Evolutionary conservation across 169 alveolate genomes (phyloP).

Genomic region (Babesia bovis): DNA sequence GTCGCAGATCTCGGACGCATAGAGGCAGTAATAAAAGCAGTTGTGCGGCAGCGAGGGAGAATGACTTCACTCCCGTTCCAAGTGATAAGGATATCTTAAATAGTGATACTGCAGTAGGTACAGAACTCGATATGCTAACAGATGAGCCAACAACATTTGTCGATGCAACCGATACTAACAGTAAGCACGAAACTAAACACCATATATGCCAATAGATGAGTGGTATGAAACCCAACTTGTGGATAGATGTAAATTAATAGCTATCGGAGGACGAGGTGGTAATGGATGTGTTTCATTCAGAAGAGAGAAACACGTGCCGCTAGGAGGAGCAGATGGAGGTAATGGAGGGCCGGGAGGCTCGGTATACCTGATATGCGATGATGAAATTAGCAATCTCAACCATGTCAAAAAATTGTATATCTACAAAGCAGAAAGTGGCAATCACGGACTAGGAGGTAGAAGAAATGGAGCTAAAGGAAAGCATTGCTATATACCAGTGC

Average conservation of each 20-base stretch:
- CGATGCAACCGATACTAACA: slow-evolving; percentile 27
- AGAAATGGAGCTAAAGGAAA: slow-evolving; percentile 78
- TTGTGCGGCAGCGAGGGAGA: no score
- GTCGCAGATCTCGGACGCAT: no score
- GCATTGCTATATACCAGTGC: slow-evolving; percentile 80
- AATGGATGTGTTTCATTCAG: slow-evolving; percentile 84
- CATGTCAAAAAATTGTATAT: slow-evolving; percentile 70
- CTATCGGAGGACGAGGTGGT: slow-evolving; percentile 88
- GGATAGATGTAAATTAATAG: slow-evolving; percentile 74
- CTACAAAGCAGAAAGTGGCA: slow-evolving; percentile 80
- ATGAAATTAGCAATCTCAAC: slow-evolving; percentile 70
- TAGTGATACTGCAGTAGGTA: no score
- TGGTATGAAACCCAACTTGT: slow-evolving; percentile 52
- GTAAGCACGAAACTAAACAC: background rate
- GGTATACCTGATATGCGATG: slow-evolving; percentile 78
- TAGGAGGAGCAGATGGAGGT: slow-evolving; percentile 92
- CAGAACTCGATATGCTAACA: no score
- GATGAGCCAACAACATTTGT: no score
- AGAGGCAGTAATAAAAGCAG: no score
- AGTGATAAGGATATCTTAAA: no score
- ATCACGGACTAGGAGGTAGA: slow-evolving; percentile 65
- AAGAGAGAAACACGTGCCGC: slow-evolving; percentile 78
- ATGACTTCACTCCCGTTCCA: no score
- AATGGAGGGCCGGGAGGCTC: slow-evolving; percentile 93
- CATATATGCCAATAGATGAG: slow-evolving; percentile 2